A percentile compares a stretch with the other conserved stretches of the same genome.
Conservation (phyloP, 106 monocot genomes). For the Phalaenopsis equestris region DNA sequence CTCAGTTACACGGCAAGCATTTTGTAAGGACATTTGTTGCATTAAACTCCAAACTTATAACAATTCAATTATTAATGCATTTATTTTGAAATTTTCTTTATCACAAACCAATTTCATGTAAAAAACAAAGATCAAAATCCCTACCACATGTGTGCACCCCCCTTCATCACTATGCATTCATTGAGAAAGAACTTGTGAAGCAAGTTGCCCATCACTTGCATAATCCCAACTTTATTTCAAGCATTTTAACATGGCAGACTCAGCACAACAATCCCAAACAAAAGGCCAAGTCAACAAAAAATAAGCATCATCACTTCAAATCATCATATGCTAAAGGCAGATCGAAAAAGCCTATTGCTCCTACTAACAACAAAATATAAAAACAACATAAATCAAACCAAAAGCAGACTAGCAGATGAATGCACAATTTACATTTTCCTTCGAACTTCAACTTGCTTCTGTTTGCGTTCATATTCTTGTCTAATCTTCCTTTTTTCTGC, state of each 20-base stretch:
- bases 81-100: not conserved
- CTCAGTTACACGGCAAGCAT: not conserved
- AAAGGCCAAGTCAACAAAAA: not conserved
- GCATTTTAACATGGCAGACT: not conserved
- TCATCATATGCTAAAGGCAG: not conserved
- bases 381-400: not conserved
- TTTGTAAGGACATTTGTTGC: slow-evolving; percentile 1
- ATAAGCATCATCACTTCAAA: not conserved
- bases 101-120: not conserved
- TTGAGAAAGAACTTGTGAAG: not conserved
- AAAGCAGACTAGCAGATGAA: not conserved
- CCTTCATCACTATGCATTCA: not conserved
- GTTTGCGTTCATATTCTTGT: slow-evolving; percentile 85
- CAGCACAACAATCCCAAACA: not conserved
- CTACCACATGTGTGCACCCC: not conserved
- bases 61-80: not conserved
- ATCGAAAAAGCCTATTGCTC: not conserved
- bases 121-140: not conserved
- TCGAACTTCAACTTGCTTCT: slow-evolving; percentile 90
- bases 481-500: slow-evolving; percentile 92
- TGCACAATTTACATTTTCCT: slow-evolving; percentile 62
- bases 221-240: not conserved
- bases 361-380: slow-evolving; percentile 1
- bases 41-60: not conserved
- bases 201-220: not conserved